phyloP scores from a whole-genome alignment of 2,329 filamentous ascomycete genomes.

The Colletotrichum cordylinicola region DNA sequence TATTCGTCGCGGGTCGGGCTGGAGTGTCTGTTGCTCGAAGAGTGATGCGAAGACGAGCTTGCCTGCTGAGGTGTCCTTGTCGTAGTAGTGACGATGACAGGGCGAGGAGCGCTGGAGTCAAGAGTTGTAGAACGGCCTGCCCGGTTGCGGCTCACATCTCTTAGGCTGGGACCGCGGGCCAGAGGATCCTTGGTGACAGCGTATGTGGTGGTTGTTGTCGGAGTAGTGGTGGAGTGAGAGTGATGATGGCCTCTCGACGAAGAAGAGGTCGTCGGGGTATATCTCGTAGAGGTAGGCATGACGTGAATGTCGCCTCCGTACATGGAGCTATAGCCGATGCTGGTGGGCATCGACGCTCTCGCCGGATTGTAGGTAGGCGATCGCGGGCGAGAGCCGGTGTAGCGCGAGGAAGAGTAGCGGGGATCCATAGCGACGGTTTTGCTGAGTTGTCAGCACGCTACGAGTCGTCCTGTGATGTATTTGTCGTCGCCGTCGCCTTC shows the following conservation, averaged over 20 bases:
- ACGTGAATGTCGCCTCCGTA: conserved; percentile 62
- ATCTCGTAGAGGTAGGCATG: conserved; percentile 49
- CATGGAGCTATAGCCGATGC: conserved; percentile 53
- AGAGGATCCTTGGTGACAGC: conserved; percentile 59
- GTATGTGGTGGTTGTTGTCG: conserved; percentile 56
- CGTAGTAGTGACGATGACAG: conserved; percentile 63
- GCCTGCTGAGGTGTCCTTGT: conserved; percentile 43
- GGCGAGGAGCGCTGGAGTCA: conserved; percentile 55
- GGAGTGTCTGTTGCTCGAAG: conserved; percentile 33
- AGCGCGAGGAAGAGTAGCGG: conserved; percentile 23
- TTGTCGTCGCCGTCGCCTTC: background rate
- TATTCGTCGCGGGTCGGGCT: conserved; percentile 60
- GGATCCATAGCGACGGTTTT: conserved; percentile 22
- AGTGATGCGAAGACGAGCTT: conserved; percentile 37
- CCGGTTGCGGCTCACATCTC: conserved; percentile 53
- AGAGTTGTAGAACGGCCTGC: conserved; percentile 53
- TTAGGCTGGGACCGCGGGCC: conserved; percentile 50
- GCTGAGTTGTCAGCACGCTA: background rate
- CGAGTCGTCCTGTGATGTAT: background rate
- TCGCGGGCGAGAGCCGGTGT: conserved; percentile 30
- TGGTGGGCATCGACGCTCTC: conserved; percentile 58
- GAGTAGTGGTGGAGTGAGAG: conserved; percentile 9
- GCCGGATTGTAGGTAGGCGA: conserved; percentile 55
- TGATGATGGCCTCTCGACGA: conserved; percentile 20
- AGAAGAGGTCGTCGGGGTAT: conserved; percentile 3